These are phyloP conservation scores for Pichia paraexigua DNA, from an alignment of 805 yeast species.

Conservation along the genomic window DNA sequence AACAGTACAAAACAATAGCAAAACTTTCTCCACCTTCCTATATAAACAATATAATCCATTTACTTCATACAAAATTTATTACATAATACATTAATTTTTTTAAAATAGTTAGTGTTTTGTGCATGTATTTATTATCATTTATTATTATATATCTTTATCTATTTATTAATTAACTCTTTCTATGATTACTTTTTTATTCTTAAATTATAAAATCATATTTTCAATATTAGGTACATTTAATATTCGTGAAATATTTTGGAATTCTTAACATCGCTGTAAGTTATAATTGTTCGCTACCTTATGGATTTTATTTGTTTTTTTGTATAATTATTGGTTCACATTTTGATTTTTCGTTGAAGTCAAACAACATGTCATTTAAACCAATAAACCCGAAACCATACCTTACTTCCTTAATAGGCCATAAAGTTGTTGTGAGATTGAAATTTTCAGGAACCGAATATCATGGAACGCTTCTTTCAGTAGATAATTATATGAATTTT, in stretches of 20 bases:
- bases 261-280: too few species aligned
- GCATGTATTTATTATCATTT: conserved; percentile 10
- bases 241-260: too few species aligned
- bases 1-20: conserved; percentile 2
- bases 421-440: conserved; percentile 65
- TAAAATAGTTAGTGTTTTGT: neutral
- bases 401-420: conserved; percentile 64
- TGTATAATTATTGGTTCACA: too few species aligned
- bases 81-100: neutral
- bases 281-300: neutral
- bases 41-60: neutral
- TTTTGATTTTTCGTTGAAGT: neutral
- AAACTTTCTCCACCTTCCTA: neutral
- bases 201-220: neutral
- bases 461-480: conserved; percentile 65
- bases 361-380: conserved; percentile 34
- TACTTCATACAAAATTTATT: neutral
- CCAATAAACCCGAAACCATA: conserved; percentile 91
- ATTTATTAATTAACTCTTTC: conserved; percentile 1
- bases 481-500: conserved; percentile 89
- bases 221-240: too few species aligned
- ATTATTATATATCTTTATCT: conserved; percentile 3
- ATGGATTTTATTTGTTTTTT: neutral
- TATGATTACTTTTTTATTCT: neutral
- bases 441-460: conserved; percentile 92